Evolutionary conservation across 805 yeast genomes (phyloP).

Genomic region (Debaryomyces prosopidis): DNA sequence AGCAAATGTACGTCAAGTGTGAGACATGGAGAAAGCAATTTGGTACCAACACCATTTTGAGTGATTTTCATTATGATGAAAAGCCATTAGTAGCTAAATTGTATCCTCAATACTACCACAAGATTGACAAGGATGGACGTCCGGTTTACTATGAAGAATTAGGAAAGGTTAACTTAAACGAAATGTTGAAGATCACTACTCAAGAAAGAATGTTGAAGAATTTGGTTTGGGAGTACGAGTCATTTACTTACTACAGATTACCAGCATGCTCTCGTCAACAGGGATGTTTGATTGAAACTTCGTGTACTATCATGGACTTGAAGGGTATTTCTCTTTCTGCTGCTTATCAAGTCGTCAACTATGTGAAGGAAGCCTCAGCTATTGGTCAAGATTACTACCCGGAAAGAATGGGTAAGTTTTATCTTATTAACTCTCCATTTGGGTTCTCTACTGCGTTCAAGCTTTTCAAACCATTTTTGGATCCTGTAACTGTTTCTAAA

Average conservation of each 20-base stretch:
- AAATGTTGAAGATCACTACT: constrained; percentile 90
- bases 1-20: constrained; percentile 80
- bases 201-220: constrained; percentile 96
- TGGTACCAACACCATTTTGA: constrained; percentile 83
- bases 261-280: constrained; percentile 91
- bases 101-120: constrained; percentile 97
- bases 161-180: constrained; percentile 85
- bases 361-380: constrained; percentile 88
- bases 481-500: constrained; percentile 95
- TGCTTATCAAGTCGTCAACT: constrained; percentile 81
- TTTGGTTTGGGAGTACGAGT: constrained; percentile 96
- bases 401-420: constrained; percentile 98
- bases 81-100: constrained; percentile 84
- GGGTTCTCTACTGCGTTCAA: constrained; percentile 95
- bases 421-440: constrained; percentile 93
- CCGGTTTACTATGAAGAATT: constrained; percentile 94
- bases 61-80: constrained; percentile 90
- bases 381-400: constrained; percentile 98
- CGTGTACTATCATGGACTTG: constrained; percentile 93
- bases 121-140: constrained; percentile 95
- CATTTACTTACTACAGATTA: constrained; percentile 77
- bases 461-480: constrained; percentile 89
- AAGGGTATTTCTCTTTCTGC: constrained; percentile 88
- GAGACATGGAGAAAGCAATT: constrained; percentile 89
- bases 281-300: constrained; percentile 83